Evolutionary conservation across 441 rosid genomes (phyloP).

Genomic region (Adansonia gregorii): DNA sequence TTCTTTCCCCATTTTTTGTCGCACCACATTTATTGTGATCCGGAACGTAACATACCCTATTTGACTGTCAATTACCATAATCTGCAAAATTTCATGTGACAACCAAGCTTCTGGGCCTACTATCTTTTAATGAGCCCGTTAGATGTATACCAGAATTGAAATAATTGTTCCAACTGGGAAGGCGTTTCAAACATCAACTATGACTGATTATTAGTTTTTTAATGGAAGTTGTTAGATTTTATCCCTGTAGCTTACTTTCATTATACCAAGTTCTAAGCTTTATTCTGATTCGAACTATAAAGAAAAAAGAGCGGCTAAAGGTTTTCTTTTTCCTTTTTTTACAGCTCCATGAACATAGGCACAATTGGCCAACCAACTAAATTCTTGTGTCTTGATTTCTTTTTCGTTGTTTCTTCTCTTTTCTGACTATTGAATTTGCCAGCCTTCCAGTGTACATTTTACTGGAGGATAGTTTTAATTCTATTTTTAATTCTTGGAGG

Average conservation of each 20-base stretch:
- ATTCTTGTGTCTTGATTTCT: not conserved
- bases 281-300: not conserved
- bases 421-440: not conserved
- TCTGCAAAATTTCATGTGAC: not conserved
- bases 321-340: not conserved
- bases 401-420: not conserved
- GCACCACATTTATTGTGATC: no score
- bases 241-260: not conserved
- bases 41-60: no score
- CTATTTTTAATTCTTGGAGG: not conserved
- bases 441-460: not conserved
- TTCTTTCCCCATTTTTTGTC: not conserved
- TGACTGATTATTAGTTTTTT: constrained; percentile 9
- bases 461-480: not conserved
- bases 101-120: constrained; percentile 9
- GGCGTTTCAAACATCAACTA: not conserved
- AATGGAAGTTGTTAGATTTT: constrained; percentile 1
- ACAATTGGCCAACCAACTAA: not conserved
- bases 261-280: not conserved
- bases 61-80: no score
- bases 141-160: not conserved
- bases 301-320: not conserved
- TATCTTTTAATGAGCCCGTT: no score
- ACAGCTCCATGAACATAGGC: not conserved
- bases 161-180: constrained; percentile 8